Conservation (phyloP, 2,329 filamentous ascomycete species). For the Beauveria sp. region DNA sequence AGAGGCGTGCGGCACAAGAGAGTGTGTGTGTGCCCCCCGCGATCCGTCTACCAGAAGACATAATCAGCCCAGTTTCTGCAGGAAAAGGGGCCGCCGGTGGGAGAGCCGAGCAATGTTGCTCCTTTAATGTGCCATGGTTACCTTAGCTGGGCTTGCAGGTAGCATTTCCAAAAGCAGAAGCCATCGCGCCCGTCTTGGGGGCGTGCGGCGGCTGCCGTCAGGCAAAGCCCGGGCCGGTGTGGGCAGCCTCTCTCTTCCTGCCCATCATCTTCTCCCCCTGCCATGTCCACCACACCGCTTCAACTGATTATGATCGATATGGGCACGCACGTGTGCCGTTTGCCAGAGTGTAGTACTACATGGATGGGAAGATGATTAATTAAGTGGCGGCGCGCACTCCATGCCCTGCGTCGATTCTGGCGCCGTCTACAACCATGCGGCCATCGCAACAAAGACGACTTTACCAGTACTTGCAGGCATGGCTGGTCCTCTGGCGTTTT, state of each 20-base stretch:
- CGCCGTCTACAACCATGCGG: neutral
- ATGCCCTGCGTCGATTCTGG: neutral
- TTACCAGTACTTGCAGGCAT: neutral
- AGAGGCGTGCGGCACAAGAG: neutral
- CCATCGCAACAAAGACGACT: neutral
- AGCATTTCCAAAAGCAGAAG: conserved; percentile 7
- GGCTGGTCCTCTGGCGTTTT: neutral
- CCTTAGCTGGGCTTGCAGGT: conserved; percentile 2
- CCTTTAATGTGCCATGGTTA: conserved; percentile 9
- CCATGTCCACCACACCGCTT: conserved; percentile 8
- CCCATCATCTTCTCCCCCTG: neutral
- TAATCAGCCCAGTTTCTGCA: neutral
- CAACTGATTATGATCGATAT: conserved; percentile 1
- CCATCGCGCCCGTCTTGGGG: neutral
- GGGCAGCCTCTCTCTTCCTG: neutral
- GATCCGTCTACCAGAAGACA: neutral
- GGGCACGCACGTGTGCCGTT: conserved; percentile 4
- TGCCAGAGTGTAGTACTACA: neutral
- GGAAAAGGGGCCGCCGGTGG: neutral
- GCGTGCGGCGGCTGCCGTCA: neutral
- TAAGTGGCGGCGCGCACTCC: neutral
- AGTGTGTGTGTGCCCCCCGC: neutral
- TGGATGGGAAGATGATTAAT: neutral
- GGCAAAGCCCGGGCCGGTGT: neutral
- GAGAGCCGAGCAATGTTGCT: conserved; percentile 5